These are phyloP conservation scores for Zygotorulaspora danielsina DNA, from an alignment of 805 yeast genomes.

Conservation along the genomic window DNA sequence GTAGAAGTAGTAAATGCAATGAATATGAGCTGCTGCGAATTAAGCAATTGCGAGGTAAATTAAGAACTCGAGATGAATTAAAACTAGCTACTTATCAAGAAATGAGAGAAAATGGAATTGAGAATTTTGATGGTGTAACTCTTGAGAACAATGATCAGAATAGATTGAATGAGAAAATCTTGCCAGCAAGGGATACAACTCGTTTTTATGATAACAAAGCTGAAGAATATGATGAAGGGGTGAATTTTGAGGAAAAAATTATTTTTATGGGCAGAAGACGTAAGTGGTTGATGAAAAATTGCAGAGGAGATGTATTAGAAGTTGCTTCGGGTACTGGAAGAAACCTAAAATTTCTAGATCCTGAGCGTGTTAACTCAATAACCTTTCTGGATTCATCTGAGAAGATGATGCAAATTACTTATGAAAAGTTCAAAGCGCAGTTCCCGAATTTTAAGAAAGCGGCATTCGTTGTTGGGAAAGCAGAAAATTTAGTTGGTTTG, in stretches of 20 bases:
- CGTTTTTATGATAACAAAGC: constrained; percentile 75
- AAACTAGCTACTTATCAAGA: constrained; percentile 57
- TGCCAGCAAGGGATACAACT: constrained; percentile 78
- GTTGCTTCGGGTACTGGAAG: constrained; percentile 97
- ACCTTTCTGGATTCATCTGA: constrained; percentile 83
- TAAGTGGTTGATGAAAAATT: constrained; percentile 72
- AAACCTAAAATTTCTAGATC: constrained; percentile 70
- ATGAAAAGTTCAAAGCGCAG: constrained; percentile 61
- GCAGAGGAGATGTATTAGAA: constrained; percentile 86
- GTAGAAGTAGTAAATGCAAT: constrained; percentile 35
- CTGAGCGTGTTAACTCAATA: constrained; percentile 57
- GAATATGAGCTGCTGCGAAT: constrained; percentile 64
- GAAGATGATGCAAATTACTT: constrained; percentile 79
- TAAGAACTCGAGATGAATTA: constrained; percentile 60
- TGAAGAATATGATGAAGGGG: constrained; percentile 70
- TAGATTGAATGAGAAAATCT: constrained; percentile 39
- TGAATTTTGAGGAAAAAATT: constrained; percentile 51
- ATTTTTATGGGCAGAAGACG: constrained; percentile 55
- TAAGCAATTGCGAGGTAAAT: constrained; percentile 54
- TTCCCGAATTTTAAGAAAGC: constrained; percentile 68
- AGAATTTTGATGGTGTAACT: constrained; percentile 32
- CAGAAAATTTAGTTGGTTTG: constrained; percentile 68
- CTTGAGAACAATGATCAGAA: constrained; percentile 35
- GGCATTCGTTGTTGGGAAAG: constrained; percentile 86
- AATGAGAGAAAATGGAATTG: constrained; percentile 41